A percentile compares a stretch with the other conserved stretches of the same genome.
phyloP scores from a whole-genome alignment of 2,329 filamentous ascomycete species.

The Hysterium pulicare region DNA sequence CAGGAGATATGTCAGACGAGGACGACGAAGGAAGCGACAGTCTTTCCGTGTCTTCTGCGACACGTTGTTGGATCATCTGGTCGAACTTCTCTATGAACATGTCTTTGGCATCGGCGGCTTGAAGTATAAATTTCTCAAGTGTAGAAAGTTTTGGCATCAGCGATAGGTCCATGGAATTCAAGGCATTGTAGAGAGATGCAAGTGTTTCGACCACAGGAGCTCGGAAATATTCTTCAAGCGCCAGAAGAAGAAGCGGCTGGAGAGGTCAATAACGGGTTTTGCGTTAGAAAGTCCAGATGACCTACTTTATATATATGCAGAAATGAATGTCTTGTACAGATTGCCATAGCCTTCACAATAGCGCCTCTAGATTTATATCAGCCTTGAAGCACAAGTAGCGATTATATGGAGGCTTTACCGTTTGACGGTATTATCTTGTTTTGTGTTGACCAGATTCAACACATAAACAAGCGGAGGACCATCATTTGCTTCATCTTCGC shows the following conservation, averaged over 20 bases:
- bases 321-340: conserved; percentile 96
- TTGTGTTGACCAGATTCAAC: conserved; percentile 95
- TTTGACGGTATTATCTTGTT: conserved; percentile 89
- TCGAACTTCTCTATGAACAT: conserved; percentile 98
- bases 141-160: conserved; percentile 82
- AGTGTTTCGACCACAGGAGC: conserved; percentile 84
- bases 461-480: conserved; percentile 95
- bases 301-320: conserved; percentile 93
- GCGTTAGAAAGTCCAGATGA: not conserved
- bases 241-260: conserved; percentile 81
- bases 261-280: conserved; percentile 10
- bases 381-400: too few species aligned
- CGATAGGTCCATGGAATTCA: conserved; percentile 96
- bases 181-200: conserved; percentile 81
- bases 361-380: conserved; percentile 63
- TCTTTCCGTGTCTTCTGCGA: conserved; percentile 58
- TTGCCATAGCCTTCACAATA: conserved; percentile 96
- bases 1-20: conserved; percentile 40
- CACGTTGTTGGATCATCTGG: conserved; percentile 81
- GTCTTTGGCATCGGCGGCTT: conserved; percentile 90
- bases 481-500: conserved; percentile 59
- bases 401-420: conserved; percentile 47
- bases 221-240: conserved; percentile 96
- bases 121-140: conserved; percentile 80
- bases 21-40: conserved; percentile 26